These are phyloP conservation scores for Fraxinus xanthoxyloides DNA, from an alignment of 305 asterid genomes.

Conservation along the genomic window DNA sequence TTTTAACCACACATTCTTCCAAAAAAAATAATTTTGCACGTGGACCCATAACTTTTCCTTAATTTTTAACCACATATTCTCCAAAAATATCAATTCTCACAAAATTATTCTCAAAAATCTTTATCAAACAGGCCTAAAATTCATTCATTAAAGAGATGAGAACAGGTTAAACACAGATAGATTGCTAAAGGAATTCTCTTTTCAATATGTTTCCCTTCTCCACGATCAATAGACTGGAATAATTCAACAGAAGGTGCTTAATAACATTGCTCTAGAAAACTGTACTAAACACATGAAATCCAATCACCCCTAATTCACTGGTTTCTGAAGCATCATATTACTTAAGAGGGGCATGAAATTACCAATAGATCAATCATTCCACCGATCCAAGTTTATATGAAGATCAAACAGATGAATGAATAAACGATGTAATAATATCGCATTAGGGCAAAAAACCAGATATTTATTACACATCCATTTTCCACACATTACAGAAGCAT, in stretches of 20 bases:
- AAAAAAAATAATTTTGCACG: not conserved
- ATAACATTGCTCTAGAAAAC: constrained; percentile 8
- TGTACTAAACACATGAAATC: not conserved
- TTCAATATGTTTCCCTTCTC: not conserved
- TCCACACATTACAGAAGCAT: constrained; percentile 13
- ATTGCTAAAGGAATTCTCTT: not conserved
- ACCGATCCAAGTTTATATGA: not conserved
- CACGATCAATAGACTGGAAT: not conserved
- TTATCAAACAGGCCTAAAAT: not conserved
- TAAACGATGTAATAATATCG: constrained; percentile 2
- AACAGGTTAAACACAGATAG: constrained; percentile 6
- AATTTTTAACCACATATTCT: not conserved
- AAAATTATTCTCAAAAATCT: not conserved
- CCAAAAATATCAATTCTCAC: not conserved
- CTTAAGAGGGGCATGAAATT: not conserved
- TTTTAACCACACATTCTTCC: not conserved
- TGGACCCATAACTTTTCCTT: not conserved
- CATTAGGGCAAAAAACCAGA: not conserved
- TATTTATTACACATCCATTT: not conserved
- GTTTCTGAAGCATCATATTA: not conserved
- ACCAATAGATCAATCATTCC: constrained; percentile 1
- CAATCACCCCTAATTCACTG: constrained; percentile 1
- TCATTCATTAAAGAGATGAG: not conserved
- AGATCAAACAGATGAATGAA: not conserved
- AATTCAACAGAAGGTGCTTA: not conserved